phyloP scores from a whole-genome alignment of 163 green algal species.

The Prototheca wickerhamii region DNA sequence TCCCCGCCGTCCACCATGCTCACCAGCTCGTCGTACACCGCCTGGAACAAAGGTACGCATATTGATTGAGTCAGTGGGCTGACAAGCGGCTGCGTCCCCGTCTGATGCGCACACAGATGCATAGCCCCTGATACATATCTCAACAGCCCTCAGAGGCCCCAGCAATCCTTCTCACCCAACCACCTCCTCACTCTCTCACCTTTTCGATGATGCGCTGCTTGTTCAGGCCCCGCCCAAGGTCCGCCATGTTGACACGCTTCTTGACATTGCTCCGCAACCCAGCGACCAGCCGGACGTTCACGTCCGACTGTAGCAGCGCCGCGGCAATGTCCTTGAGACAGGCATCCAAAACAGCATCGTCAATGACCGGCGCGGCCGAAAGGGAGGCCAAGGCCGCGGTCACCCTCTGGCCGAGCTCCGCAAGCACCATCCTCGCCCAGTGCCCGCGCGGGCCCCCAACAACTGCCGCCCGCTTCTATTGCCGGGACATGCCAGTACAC shows the following conservation, averaged over 20 bases:
- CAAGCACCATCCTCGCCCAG: conserved; percentile 78
- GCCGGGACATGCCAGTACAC: too few relatives aligned
- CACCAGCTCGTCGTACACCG: conserved; percentile 96
- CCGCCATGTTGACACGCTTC: conserved; percentile 78
- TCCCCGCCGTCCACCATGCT: conserved; percentile 72
- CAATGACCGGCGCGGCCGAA: conserved; percentile 67
- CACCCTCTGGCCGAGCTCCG: conserved; percentile 84
- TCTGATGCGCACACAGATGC: background rate
- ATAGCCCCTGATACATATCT: background rate
- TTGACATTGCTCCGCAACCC: conserved; percentile 67
- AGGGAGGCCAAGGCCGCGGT: conserved; percentile 71
- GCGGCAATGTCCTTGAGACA: conserved; percentile 93
- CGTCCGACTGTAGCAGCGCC: conserved; percentile 80
- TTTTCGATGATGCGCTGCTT: conserved; percentile 91
- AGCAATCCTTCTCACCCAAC: conserved; percentile 58
- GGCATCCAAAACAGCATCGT: conserved; percentile 80
- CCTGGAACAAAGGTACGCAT: conserved; percentile 59
- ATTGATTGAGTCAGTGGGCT: background rate
- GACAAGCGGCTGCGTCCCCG: background rate
- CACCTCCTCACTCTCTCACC: conserved; percentile 75
- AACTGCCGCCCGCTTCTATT: too few relatives aligned
- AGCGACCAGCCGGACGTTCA: conserved; percentile 89
- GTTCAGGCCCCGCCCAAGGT: conserved; percentile 84
- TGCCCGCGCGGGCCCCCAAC: too few relatives aligned
- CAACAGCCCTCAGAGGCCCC: background rate